Conservation (phyloP, 2,329 filamentous ascomycete species). For the Cladophialophora yegresii region DNA sequence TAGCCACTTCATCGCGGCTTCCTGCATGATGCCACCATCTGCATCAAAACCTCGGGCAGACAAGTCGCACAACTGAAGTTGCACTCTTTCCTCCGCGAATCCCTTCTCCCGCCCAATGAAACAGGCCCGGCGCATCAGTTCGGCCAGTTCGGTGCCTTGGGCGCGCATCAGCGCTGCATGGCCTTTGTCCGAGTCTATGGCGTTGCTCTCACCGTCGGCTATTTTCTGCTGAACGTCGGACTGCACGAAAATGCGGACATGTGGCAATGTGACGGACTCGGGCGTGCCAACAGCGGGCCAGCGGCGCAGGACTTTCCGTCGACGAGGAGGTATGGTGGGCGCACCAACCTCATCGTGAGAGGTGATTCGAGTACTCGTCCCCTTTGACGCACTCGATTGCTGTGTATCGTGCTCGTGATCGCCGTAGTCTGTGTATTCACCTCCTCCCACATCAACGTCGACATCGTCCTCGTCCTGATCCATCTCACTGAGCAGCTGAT, state of each 20-base stretch:
- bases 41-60: no score
- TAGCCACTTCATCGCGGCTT: neutral
- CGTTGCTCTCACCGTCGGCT: neutral
- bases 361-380: neutral
- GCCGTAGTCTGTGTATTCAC: slow-evolving; percentile 14
- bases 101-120: slow-evolving; percentile 48
- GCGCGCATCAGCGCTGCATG: slow-evolving; percentile 40
- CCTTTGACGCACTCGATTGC: slow-evolving; percentile 1
- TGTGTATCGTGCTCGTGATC: slow-evolving; percentile 25
- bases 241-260: slow-evolving; percentile 29
- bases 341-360: neutral
- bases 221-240: neutral
- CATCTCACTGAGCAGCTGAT: slow-evolving; percentile 23
- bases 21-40: neutral
- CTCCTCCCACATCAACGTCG: slow-evolving; percentile 10
- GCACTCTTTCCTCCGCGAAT: slow-evolving; percentile 43
- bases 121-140: slow-evolving; percentile 47
- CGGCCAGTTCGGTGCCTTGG: slow-evolving; percentile 47
- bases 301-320: slow-evolving; percentile 33
- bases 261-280: slow-evolving; percentile 31
- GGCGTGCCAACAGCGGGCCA: slow-evolving; percentile 32
- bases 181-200: slow-evolving; percentile 4
- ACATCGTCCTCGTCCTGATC: slow-evolving; percentile 25
- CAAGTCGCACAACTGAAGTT: slow-evolving; percentile 7
- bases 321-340: slow-evolving; percentile 10